Conservation (phyloP, 805 yeast species). For the Saccharomycopsis malanga region DNA sequence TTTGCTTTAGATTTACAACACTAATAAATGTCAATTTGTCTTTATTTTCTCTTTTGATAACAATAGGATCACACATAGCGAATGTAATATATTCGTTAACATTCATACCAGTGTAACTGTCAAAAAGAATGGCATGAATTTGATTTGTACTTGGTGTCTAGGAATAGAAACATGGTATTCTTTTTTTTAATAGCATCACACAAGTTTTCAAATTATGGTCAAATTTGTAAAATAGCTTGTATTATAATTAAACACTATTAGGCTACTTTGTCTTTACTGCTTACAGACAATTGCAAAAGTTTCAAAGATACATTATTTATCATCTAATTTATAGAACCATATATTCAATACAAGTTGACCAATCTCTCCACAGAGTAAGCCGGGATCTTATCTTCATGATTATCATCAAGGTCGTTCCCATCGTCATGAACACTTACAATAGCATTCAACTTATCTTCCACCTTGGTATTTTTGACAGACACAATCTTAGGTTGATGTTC, state of each 20-base stretch:
- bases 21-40: too few species aligned
- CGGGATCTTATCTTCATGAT: constrained; percentile 12
- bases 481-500: constrained; percentile 15
- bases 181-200: too few species aligned
- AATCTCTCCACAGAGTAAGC: constrained; percentile 20
- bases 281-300: background rate
- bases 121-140: too few species aligned
- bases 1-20: too few species aligned
- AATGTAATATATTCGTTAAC: too few species aligned
- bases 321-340: background rate
- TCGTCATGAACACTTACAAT: constrained; percentile 12
- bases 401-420: background rate
- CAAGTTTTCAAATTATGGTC: background rate
- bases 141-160: too few species aligned
- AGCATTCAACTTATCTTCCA: constrained; percentile 18
- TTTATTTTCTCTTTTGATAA: too few species aligned
- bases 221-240: background rate
- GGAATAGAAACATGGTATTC: too few species aligned
- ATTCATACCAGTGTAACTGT: too few species aligned
- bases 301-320: background rate
- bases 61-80: too few species aligned
- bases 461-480: constrained; percentile 13
- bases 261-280: background rate
- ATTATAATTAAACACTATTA: background rate
- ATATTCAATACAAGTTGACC: constrained; percentile 9